phyloP scores from a whole-genome alignment of 2,329 filamentous ascomycete species.

The Emmonsiellopsis sp. region DNA sequence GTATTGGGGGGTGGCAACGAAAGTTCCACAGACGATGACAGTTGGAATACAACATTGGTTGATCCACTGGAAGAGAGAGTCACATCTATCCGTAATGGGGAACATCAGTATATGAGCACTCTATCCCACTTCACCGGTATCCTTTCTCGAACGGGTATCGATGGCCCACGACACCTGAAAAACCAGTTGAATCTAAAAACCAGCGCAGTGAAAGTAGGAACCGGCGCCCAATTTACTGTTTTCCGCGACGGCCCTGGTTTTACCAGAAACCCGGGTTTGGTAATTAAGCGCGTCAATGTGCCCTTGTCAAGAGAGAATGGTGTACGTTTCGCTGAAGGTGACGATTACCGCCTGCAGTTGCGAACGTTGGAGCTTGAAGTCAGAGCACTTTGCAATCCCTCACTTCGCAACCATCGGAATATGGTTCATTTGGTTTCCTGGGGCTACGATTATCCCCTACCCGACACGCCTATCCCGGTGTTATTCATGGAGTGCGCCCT shows the following conservation, averaged over 20 bases:
- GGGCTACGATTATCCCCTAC: slow-evolving; percentile 21
- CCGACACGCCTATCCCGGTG: slow-evolving; percentile 19
- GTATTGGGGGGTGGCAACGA: background rate
- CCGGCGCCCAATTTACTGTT: slow-evolving; percentile 20
- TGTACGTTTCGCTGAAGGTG: slow-evolving; percentile 14
- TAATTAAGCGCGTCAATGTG: slow-evolving; percentile 22
- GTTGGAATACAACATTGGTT: slow-evolving; percentile 5
- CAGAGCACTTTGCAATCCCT: slow-evolving; percentile 19
- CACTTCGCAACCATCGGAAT: slow-evolving; percentile 19
- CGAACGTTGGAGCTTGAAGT: slow-evolving; percentile 19
- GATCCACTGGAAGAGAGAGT: slow-evolving; percentile 17
- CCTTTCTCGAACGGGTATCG: slow-evolving; percentile 19
- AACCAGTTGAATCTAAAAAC: slow-evolving; percentile 13
- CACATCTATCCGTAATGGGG: slow-evolving; percentile 20
- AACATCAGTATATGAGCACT: slow-evolving; percentile 17
- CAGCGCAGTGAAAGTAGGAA: slow-evolving; percentile 18
- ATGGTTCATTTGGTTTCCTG: slow-evolving; percentile 18
- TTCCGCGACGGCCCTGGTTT: slow-evolving; percentile 14
- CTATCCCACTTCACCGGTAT: slow-evolving; percentile 20
- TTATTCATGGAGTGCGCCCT: slow-evolving; percentile 21
- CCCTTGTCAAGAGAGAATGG: slow-evolving; percentile 14
- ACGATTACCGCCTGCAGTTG: slow-evolving; percentile 18
- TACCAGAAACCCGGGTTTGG: slow-evolving; percentile 15
- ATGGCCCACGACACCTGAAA: slow-evolving; percentile 18
- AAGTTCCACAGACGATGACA: background rate